These are phyloP conservation scores for Dentipellis fragilis DNA, from an alignment of 768 basidiomycete species.

Conservation along the genomic window DNA sequence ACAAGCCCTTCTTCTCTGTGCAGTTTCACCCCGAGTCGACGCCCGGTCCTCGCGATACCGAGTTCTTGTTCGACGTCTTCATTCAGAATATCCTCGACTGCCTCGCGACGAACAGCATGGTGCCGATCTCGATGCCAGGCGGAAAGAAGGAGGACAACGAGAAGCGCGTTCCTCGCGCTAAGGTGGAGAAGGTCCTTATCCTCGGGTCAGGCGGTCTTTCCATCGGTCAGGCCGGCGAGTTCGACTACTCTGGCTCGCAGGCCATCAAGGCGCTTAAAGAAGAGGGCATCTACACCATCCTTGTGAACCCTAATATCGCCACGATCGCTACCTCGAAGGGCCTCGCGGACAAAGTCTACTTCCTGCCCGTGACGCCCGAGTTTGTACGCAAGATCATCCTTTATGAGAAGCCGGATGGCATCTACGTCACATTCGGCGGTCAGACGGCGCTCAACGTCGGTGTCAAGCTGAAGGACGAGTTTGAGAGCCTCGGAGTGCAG, in stretches of 20 bases:
- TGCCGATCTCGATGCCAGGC: conserved; percentile 61
- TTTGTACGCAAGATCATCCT: conserved; percentile 98
- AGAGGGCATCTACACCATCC: conserved; percentile 98
- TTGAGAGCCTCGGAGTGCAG: conserved; percentile 75
- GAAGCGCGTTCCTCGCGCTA: conserved; percentile 52
- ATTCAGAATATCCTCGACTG: conserved; percentile 78
- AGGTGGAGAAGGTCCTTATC: conserved; percentile 90
- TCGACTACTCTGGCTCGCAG: conserved; percentile 98
- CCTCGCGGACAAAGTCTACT: conserved; percentile 98
- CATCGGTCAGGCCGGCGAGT: conserved; percentile 98
- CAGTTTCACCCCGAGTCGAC: conserved; percentile 99
- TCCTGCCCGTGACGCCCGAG: conserved; percentile 95
- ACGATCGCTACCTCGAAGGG: conserved; percentile 97
- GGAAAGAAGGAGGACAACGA: conserved; percentile 82
- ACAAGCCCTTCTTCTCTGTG: conserved; percentile 95
- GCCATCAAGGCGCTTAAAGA: conserved; percentile 99
- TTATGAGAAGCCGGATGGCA: conserved; percentile 97
- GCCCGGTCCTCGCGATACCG: conserved; percentile 94
- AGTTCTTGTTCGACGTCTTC: conserved; percentile 98
- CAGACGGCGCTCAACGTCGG: conserved; percentile 98
- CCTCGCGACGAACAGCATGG: conserved; percentile 40
- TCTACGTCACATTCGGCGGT: conserved; percentile 97
- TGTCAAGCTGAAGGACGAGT: conserved; percentile 64
- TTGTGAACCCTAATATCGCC: conserved; percentile 98
- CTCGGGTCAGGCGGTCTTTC: conserved; percentile 96